Base-by-base conservation (phyloP, 495 filamentous ascomycete species). In the Hypomontagnella monticulosa region DNA sequence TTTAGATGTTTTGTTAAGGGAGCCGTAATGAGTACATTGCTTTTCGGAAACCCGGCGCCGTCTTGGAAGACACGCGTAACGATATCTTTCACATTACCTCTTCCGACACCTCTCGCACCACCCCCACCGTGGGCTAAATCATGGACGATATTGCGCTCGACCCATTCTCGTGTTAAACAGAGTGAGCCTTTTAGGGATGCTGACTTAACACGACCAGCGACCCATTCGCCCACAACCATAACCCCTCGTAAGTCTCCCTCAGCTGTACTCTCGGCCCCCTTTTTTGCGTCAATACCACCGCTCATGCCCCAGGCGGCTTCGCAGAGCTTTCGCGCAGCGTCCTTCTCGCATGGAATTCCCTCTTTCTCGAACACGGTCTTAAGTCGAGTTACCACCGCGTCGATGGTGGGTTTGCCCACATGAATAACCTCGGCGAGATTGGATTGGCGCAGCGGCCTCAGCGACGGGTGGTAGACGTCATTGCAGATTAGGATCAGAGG, bases 401-500 rank as follows among this genome's bases (percentile, higher is more conserved):
- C 92, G 8, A 97, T 75, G 4, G 93, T 88, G 0, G 95, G 93
- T 60, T 93, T 93, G 44, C 94, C 89, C 42, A 96, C 88, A 75
- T 95, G 91, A n/a, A 99, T 89, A 32, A 97, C 86, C 74, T 99
- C 95, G 1, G 94, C 95, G 33, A 90, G 78, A 14, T 83, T 86
- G 0, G 92, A 91, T 53, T 91, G 88, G 23, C 95, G 86, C 14
- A 99, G 83, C 15, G 91, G 92, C 9, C 91, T 86, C 20, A 99
- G 83, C 54, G 93, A 91, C 18, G 95, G 85, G 69, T 96, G 92
- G 73, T 99, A 99, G n/a, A 97, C 85, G 76, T 99, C 95, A 61
- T 99, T 99, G 82, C 95, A 99, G 58, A 99, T 93, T 23, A 97
- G 77, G 58, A 99, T 92, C 33, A 99, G 80, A 0, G 95, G 95